Evolutionary conservation across 805 yeast species (phyloP).

Genomic region (Saccharomycopsis selenospora): DNA sequence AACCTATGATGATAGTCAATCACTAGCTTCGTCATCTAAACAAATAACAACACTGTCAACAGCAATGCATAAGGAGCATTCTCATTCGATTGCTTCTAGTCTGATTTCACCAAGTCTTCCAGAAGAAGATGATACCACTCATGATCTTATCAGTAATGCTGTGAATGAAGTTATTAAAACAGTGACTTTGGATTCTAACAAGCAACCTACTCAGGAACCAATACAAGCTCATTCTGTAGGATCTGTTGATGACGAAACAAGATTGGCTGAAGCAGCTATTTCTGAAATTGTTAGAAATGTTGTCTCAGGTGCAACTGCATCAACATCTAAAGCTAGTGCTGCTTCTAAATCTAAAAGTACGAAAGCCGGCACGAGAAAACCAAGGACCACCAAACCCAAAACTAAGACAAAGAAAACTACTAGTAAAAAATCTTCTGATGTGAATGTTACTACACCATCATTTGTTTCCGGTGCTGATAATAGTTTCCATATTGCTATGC

Average conservation of each 20-base stretch:
- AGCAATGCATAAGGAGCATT: background rate
- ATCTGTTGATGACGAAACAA: background rate
- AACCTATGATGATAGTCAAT: no score
- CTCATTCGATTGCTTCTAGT: no score
- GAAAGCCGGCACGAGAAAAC: background rate
- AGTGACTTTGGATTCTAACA: background rate
- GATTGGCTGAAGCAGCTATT: constrained; percentile 17
- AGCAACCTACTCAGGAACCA: no score
- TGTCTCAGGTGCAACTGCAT: constrained; percentile 4
- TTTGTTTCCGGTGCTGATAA: background rate
- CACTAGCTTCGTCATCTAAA: no score
- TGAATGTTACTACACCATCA: no score
- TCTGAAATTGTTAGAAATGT: constrained; percentile 20
- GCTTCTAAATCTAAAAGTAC: background rate
- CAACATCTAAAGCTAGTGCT: background rate
- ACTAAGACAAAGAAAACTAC: background rate
- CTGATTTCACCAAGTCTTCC: no score
- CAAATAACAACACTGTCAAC: no score
- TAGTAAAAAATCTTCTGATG: background rate
- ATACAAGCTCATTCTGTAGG: background rate
- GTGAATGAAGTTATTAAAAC: constrained; percentile 13
- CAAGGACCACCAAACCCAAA: background rate
- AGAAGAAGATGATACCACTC: background rate
- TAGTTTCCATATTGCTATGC: constrained; percentile 6
- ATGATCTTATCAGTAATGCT: constrained; percentile 15